A percentile compares a stretch with the other conserved stretches of the same genome.
Evolutionary conservation across 1,284 basidiomycete species (phyloP).

Genomic region (Leccinum pachyderme): DNA sequence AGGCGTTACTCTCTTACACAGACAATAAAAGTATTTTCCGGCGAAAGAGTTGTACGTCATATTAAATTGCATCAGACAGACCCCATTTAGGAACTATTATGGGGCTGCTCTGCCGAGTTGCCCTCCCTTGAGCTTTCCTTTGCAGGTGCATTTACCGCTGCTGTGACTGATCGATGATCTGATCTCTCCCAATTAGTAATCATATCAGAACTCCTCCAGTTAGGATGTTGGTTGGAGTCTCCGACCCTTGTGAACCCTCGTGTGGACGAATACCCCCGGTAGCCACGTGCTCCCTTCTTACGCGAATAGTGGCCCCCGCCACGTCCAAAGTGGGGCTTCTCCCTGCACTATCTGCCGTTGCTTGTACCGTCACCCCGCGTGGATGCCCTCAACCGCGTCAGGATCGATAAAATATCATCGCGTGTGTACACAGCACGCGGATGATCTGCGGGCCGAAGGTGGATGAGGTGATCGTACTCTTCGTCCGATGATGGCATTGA

Average conservation of each 20-base stretch:
- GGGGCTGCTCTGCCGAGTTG: slow-evolving; percentile 18
- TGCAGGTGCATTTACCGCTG: slow-evolving; percentile 13
- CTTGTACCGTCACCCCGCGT: slow-evolving; percentile 16
- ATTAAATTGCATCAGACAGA: slow-evolving; percentile 17
- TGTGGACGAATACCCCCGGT: slow-evolving; percentile 13
- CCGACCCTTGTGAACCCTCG: slow-evolving; percentile 15
- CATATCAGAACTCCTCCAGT: slow-evolving; percentile 20
- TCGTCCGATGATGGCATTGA: slow-evolving; percentile 52
- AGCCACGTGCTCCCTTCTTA: slow-evolving; percentile 23
- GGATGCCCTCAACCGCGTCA: slow-evolving; percentile 46
- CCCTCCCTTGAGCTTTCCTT: slow-evolving; percentile 28
- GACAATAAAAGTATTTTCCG: slow-evolving; percentile 24
- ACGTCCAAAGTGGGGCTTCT: slow-evolving; percentile 7
- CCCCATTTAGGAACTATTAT: slow-evolving; percentile 28
- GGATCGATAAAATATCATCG: slow-evolving; percentile 49
- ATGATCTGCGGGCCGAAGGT: slow-evolving; percentile 51
- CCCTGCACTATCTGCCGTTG: slow-evolving; percentile 7
- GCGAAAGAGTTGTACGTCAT: slow-evolving; percentile 21
- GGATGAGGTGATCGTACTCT: slow-evolving; percentile 59
- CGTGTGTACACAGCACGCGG: slow-evolving; percentile 46
- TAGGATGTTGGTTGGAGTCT: slow-evolving; percentile 9
- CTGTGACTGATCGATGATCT: slow-evolving; percentile 14
- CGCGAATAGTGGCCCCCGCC: slow-evolving; percentile 8
- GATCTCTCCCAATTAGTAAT: slow-evolving; percentile 16
- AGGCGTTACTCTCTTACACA: slow-evolving; percentile 19